These are phyloP conservation scores for Cercospora sojina DNA, from an alignment of 2,329 filamentous ascomycete genomes.

Conservation along the genomic window DNA sequence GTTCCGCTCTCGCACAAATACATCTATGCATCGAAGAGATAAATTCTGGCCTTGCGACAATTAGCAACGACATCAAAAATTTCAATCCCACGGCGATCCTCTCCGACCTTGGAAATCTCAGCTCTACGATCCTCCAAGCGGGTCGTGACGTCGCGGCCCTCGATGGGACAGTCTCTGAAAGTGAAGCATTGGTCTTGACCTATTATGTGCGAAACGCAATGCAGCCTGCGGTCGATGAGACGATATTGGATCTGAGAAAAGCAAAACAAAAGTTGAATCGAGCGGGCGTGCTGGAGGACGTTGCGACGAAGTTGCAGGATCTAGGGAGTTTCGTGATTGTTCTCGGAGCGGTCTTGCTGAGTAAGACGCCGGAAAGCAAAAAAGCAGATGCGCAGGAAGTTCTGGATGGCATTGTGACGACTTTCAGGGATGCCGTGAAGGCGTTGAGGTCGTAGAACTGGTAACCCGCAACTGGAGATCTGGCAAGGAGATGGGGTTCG, in stretches of 20 bases:
- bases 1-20: background rate
- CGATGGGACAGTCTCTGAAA: background rate
- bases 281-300: background rate
- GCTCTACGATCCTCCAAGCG: background rate
- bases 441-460: background rate
- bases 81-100: background rate
- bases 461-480: background rate
- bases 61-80: background rate
- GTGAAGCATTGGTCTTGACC: background rate
- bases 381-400: constrained; percentile 5
- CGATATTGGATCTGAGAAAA: constrained; percentile 1
- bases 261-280: background rate
- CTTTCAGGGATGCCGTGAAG: background rate
- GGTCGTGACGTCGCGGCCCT: background rate
- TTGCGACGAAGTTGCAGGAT: background rate
- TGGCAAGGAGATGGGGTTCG: background rate
- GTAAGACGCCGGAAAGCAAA: constrained; percentile 2
- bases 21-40: constrained; percentile 2
- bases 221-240: background rate
- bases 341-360: constrained; percentile 2
- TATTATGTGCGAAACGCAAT: constrained; percentile 6
- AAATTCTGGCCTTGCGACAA: background rate
- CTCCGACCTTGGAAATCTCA: background rate
- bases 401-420: background rate
- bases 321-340: background rate